A percentile compares a stretch with the other conserved stretches of the same genome.
Evolutionary conservation across 2,329 filamentous ascomycete species (phyloP).

Genomic region (Hirsutella rhossiliensis): DNA sequence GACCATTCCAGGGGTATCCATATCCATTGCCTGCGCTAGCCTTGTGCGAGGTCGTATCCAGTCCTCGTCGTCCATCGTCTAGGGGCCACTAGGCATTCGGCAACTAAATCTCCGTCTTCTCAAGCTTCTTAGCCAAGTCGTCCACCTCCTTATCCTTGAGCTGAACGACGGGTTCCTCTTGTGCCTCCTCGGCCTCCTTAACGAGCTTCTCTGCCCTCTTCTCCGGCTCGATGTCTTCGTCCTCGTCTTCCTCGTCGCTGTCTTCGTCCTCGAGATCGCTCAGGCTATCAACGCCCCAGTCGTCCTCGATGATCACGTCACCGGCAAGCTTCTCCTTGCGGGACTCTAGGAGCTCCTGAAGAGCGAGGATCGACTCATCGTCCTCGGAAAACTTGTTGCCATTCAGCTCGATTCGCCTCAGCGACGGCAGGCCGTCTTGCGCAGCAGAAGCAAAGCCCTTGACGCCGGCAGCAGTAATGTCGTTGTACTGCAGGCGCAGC

Average conservation of each 20-base stretch:
- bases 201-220: slow-evolving; percentile 57
- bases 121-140: slow-evolving; percentile 61
- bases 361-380: slow-evolving; percentile 54
- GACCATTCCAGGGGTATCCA: slow-evolving; percentile 15
- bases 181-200: slow-evolving; percentile 58
- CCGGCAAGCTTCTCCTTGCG: slow-evolving; percentile 65
- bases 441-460: slow-evolving; percentile 59
- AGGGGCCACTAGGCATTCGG: slow-evolving; percentile 1
- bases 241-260: slow-evolving; percentile 57
- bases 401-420: slow-evolving; percentile 86
- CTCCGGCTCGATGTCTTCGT: slow-evolving; percentile 48
- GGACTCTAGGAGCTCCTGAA: slow-evolving; percentile 61
- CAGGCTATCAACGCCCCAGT: slow-evolving; percentile 76
- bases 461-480: slow-evolving; percentile 69
- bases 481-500: slow-evolving; percentile 84
- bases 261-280: slow-evolving; percentile 75
- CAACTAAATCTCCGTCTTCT: slow-evolving; percentile 50
- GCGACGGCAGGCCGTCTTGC: slow-evolving; percentile 54
- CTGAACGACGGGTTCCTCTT: slow-evolving; percentile 61
- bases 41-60: neutral
- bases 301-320: slow-evolving; percentile 58
- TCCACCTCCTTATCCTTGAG: slow-evolving; percentile 70
- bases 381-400: slow-evolving; percentile 92
- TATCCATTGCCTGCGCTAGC: slow-evolving; percentile 13
- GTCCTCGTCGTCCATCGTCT: neutral